Percentiles rank a stretch among this genome's conserved stretches.
Evolutionary conservation across 495 filamentous ascomycete genomes (phyloP).

Genomic region (Pseudoneurospora amorphoporcata): DNA sequence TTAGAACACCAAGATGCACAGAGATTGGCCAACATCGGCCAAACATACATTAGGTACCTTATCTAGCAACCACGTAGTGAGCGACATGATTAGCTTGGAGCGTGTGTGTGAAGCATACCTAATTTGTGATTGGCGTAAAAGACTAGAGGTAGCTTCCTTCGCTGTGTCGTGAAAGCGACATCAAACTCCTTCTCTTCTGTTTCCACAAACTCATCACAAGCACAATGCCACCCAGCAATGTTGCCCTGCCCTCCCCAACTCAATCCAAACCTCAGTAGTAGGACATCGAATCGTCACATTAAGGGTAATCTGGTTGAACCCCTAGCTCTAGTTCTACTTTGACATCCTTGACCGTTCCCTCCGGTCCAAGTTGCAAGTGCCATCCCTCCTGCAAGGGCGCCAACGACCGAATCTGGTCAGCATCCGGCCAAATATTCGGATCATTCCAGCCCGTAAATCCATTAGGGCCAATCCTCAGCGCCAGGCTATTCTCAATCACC

Average conservation of each 20-base stretch:
- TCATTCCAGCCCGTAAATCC: background rate
- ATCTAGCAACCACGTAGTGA: no score
- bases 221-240: no score
- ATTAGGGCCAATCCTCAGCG: background rate
- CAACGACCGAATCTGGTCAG: background rate
- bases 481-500: background rate
- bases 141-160: no score
- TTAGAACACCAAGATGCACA: background rate
- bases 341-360: background rate
- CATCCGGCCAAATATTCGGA: background rate
- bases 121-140: no score
- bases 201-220: no score
- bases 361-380: background rate
- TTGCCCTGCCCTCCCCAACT: no score
- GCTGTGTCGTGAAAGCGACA: no score
- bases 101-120: background rate
- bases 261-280: no score
- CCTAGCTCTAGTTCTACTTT: no score
- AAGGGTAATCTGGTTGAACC: no score
- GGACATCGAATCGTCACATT: no score
- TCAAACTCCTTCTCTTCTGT: no score
- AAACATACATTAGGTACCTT: background rate
- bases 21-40: background rate
- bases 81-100: background rate
- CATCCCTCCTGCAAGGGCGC: background rate